Conservation (phyloP, 2,329 filamentous ascomycete genomes). For the Chlorencoelia australis region DNA sequence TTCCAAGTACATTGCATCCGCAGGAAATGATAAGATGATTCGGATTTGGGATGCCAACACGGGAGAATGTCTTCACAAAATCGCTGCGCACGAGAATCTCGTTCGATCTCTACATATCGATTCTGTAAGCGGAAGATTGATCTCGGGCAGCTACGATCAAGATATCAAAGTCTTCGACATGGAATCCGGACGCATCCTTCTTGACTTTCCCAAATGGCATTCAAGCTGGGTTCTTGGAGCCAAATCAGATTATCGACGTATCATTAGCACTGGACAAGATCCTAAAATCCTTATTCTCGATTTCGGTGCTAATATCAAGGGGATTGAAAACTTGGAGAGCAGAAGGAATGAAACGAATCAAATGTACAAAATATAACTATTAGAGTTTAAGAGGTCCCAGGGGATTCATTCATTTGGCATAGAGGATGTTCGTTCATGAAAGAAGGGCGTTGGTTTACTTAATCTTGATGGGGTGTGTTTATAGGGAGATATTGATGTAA, state of each 20-base stretch:
- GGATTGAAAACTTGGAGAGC: conserved; percentile 35
- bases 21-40: conserved; percentile 90
- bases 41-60: conserved; percentile 94
- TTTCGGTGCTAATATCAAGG: conserved; percentile 58
- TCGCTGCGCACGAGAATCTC: conserved; percentile 73
- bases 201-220: conserved; percentile 91
- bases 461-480: too few relatives aligned
- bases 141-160: conserved; percentile 90
- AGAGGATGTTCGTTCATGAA: too few relatives aligned
- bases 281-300: conserved; percentile 89
- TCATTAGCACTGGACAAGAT: conserved; percentile 91
- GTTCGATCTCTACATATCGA: conserved; percentile 90
- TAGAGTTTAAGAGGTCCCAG: neutral
- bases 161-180: conserved; percentile 94
- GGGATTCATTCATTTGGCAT: neutral
- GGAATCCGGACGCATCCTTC: conserved; percentile 63
- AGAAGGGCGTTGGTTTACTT: too few relatives aligned
- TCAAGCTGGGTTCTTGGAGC: conserved; percentile 93
- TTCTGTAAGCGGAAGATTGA: conserved; percentile 70
- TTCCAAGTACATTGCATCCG: conserved; percentile 83
- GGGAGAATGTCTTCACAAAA: conserved; percentile 70
- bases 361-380: too few relatives aligned
- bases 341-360: too few relatives aligned
- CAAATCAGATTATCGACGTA: conserved; percentile 89
- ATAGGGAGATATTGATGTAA: neutral